Conservation (phyloP, 805 yeast species). For the Lipomyces chichibuensis region DNA sequence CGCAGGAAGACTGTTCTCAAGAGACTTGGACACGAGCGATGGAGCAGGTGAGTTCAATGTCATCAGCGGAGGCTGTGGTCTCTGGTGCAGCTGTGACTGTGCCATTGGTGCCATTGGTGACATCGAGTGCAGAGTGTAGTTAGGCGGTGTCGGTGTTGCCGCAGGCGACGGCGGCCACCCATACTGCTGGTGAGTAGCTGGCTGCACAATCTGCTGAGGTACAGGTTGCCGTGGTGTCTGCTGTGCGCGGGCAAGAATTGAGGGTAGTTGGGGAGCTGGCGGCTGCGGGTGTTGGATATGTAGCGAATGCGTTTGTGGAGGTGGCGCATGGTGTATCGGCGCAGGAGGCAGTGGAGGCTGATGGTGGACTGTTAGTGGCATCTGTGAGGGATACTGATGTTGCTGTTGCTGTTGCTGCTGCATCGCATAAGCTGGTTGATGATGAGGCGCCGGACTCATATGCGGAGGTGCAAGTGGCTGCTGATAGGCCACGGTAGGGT, state of each 20-base stretch:
- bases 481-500: constrained; percentile 9
- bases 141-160: constrained; percentile 48
- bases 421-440: constrained; percentile 9
- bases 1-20: constrained; percentile 2
- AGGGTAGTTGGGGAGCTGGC: constrained; percentile 10
- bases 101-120: constrained; percentile 9
- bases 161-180: constrained; percentile 55
- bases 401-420: constrained; percentile 23
- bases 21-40: constrained; percentile 8
- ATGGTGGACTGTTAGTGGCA: constrained; percentile 8
- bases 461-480: constrained; percentile 10
- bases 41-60: not conserved
- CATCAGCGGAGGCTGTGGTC: constrained; percentile 2
- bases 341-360: constrained; percentile 22
- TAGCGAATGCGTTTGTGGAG: not conserved
- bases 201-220: constrained; percentile 25
- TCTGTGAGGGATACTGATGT: constrained; percentile 4
- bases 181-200: constrained; percentile 10
- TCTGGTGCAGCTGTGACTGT: constrained; percentile 14
- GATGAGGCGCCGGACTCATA: constrained; percentile 9
- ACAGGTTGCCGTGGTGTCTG: constrained; percentile 21
- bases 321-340: constrained; percentile 6
- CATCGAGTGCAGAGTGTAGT: constrained; percentile 18
- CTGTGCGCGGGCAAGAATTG: constrained; percentile 15
- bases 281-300: constrained; percentile 26